Evolutionary conservation across 2,329 filamentous ascomycete species (phyloP).

Genomic region (Alternaria angustiovoidea): DNA sequence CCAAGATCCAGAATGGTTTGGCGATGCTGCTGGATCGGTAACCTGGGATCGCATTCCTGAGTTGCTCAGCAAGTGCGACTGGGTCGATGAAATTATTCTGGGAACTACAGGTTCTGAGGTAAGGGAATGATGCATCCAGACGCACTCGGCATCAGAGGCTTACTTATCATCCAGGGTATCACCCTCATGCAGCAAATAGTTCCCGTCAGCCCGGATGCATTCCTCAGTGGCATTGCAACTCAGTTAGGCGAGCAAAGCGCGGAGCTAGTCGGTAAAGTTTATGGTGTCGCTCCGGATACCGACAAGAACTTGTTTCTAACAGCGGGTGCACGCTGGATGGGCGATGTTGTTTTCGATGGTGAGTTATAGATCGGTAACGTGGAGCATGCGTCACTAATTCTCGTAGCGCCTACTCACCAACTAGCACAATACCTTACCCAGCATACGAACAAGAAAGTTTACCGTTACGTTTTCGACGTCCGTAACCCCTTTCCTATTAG

Average conservation of each 20-base stretch:
- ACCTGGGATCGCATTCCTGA: constrained; percentile 32
- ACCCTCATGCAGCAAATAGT: background rate
- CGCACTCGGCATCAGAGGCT: background rate
- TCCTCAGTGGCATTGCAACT: constrained; percentile 33
- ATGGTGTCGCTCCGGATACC: constrained; percentile 46
- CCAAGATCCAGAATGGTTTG: constrained; percentile 27
- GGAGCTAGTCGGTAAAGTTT: constrained; percentile 41
- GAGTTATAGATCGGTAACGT: background rate
- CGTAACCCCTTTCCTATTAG: constrained; percentile 37
- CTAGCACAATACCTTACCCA: constrained; percentile 20
- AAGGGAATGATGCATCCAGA: constrained; percentile 7
- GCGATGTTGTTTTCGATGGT: constrained; percentile 56
- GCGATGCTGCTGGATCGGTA: constrained; percentile 7
- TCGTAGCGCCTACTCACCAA: constrained; percentile 26
- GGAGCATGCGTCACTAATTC: background rate
- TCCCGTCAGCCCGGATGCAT: constrained; percentile 22
- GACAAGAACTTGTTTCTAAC: constrained; percentile 51
- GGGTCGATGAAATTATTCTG: constrained; percentile 56
- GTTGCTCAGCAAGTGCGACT: constrained; percentile 38
- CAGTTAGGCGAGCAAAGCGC: constrained; percentile 22
- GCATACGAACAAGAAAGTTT: constrained; percentile 25
- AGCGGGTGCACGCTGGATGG: constrained; percentile 50
- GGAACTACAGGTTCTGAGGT: constrained; percentile 58
- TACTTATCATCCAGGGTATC: constrained; percentile 4
- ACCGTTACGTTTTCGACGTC: constrained; percentile 39